phyloP scores from a whole-genome alignment of 2,329 filamentous ascomycete genomes.

The Blumeria hordei region DNA sequence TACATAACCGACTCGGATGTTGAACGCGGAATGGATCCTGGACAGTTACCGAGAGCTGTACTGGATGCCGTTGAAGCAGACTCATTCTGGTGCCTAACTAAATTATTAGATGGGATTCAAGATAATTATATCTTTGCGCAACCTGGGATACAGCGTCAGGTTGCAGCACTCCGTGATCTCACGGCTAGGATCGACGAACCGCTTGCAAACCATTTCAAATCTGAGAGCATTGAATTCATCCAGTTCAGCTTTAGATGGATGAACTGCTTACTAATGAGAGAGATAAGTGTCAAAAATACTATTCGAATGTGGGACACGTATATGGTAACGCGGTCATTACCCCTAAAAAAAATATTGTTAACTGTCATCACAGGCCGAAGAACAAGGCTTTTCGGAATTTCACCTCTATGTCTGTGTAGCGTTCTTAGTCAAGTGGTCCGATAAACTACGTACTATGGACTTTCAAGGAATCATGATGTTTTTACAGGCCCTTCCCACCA shows the following conservation, averaged over 20 bases:
- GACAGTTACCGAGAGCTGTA: constrained; percentile 71
- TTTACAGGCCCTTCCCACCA: constrained; percentile 76
- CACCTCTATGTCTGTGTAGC: constrained; percentile 96
- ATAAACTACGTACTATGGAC: constrained; percentile 87
- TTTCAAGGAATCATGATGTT: constrained; percentile 99
- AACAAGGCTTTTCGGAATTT: constrained; percentile 94
- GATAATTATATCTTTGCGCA: constrained; percentile 98
- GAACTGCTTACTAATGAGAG: constrained; percentile 96
- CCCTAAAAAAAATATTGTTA: no score
- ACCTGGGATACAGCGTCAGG: constrained; percentile 86
- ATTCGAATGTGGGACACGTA: constrained; percentile 99
- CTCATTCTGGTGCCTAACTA: constrained; percentile 95
- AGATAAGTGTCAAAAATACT: constrained; percentile 87
- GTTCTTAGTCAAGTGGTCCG: constrained; percentile 95
- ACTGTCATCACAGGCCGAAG: constrained; percentile 49
- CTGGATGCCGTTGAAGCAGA: constrained; percentile 93
- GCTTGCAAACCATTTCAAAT: constrained; percentile 70
- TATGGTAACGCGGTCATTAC: constrained; percentile 31
- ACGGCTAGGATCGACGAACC: constrained; percentile 70
- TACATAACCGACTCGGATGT: constrained; percentile 92
- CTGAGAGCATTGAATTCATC: constrained; percentile 88
- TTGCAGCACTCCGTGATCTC: constrained; percentile 66
- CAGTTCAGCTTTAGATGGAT: constrained; percentile 99
- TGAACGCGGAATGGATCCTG: constrained; percentile 87
- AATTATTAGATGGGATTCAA: constrained; percentile 93